A percentile compares a stretch with the other conserved stretches of the same genome.
Evolutionary conservation across 371 early-diverging fungal genomes (phyloP).

Genomic region (Mortierella sp.): DNA sequence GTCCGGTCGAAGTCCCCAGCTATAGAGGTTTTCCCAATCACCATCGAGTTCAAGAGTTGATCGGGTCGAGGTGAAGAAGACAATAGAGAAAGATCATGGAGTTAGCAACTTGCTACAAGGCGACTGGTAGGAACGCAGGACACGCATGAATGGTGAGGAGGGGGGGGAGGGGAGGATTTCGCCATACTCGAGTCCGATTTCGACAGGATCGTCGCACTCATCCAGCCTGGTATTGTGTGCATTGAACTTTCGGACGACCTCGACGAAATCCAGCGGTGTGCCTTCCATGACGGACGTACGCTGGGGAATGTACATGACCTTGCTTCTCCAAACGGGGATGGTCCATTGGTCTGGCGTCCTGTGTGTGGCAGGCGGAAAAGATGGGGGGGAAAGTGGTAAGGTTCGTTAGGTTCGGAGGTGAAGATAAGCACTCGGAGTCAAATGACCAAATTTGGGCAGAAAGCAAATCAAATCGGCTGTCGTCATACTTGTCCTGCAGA

Average conservation of each 20-base stretch:
- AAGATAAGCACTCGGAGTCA: slow-evolving; percentile 18
- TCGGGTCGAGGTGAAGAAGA: not conserved
- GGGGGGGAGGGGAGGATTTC: too few relatives aligned
- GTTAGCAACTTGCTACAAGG: too few relatives aligned
- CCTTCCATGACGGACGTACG: slow-evolving; percentile 74
- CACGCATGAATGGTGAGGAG: too few relatives aligned
- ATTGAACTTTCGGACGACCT: slow-evolving; percentile 64
- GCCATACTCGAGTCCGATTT: slow-evolving; percentile 44
- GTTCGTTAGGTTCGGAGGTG: too few relatives aligned
- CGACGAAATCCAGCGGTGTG: slow-evolving; percentile 77
- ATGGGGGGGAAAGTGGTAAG: too few relatives aligned
- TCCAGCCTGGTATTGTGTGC: slow-evolving; percentile 61
- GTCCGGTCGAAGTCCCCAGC: slow-evolving; percentile 75
- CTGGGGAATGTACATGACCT: slow-evolving; percentile 90
- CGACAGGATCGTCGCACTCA: slow-evolving; percentile 67
- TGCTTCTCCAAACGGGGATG: slow-evolving; percentile 80
- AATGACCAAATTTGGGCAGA: slow-evolving; percentile 17
- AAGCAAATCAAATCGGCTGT: not conserved
- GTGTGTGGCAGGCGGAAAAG: not conserved
- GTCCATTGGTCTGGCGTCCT: slow-evolving; percentile 69
- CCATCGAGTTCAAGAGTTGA: too few relatives aligned
- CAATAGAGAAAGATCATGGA: slow-evolving; percentile 4
- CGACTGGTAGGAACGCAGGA: not conserved
- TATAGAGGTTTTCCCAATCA: not conserved
- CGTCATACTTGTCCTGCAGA: slow-evolving; percentile 62